Base-by-base conservation (phyloP, 805 yeast genomes). In the Metschnikowia amazonensis region DNA sequence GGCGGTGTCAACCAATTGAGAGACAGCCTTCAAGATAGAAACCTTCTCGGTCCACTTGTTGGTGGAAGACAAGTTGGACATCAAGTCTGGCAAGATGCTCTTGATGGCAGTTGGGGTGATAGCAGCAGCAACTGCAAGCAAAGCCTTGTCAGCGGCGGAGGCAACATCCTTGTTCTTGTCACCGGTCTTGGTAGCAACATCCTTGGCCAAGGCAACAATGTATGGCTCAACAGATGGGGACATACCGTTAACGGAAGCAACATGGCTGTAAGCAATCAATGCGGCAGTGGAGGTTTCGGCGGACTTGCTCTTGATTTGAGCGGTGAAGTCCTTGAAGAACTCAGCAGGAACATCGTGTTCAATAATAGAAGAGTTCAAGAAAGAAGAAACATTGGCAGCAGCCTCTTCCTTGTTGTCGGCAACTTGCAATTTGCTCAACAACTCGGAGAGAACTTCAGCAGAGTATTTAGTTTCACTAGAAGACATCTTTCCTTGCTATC, bases 21-120 rank as follows among this genome's bases (percentile, higher is more conserved):
- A 74, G 65, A 94, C 77, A 63, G 96, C 86, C 67, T 80, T 81
- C 70, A 94, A 80, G 63, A 90, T 77, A 60, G 96, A 86, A 65
- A 84, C 85, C 84, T 94, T 94, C 81, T 92, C 98, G 65, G 90
- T 90, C 99, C 99, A 94, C 79, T 94, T 94, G 79, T 84, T 80
- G 63, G 94, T 80, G 66, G 73, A 60, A 46, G 77, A 66, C 64
- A 94, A 79, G 71, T 84, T 74, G 52, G 70, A 69, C 60, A 88
- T 77, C 65, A 94, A 74, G 66, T 77, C 80, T 59, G 97, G 96
- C 67, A 94, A 80, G 63, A 90, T 66, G 58, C 85, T 81, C 84
- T 94, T 94, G 76, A 94, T 82, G 57, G 98, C 84, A 57, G 83
- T 81, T 66, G 99, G 99, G 69, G 96, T 89, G 73, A 89, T 73